Evolutionary conservation across 306 rosid genomes (phyloP).

Genomic region (Cyclanthera cordifolia): DNA sequence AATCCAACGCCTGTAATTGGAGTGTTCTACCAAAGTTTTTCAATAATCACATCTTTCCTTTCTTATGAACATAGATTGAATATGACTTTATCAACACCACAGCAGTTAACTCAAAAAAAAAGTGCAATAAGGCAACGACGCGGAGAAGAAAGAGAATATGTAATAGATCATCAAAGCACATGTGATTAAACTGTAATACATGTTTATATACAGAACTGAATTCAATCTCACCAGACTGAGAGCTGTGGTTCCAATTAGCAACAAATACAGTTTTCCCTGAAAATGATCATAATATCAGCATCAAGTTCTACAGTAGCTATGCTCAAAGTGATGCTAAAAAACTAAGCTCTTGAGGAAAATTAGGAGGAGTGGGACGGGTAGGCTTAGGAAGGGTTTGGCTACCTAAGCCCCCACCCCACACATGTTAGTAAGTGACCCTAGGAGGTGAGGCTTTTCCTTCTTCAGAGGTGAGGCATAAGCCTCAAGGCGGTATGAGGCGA

Average conservation of each 20-base stretch:
- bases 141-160: neutral
- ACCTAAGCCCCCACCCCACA: neutral
- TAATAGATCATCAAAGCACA: neutral
- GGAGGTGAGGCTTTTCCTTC: too few species aligned
- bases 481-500: too few species aligned
- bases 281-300: slow-evolving; percentile 9
- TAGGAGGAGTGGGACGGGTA: neutral
- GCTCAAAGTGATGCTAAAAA: neutral
- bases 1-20: neutral
- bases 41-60: neutral
- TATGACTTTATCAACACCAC: neutral
- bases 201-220: neutral
- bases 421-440: too few species aligned
- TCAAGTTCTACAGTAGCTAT: neutral
- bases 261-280: slow-evolving; percentile 47
- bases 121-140: neutral
- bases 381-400: neutral
- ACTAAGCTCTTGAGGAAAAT: neutral
- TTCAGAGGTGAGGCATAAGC: too few species aligned
- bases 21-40: neutral
- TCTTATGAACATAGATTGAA: neutral
- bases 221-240: slow-evolving; percentile 37
- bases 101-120: neutral
- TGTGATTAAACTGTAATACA: neutral
- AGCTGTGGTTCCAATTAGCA: slow-evolving; percentile 55